Percentiles rank a stretch among this genome's conserved stretches.
Evolutionary conservation across 2,329 filamentous ascomycete genomes (phyloP).

Genomic region (Penicillium sp.): DNA sequence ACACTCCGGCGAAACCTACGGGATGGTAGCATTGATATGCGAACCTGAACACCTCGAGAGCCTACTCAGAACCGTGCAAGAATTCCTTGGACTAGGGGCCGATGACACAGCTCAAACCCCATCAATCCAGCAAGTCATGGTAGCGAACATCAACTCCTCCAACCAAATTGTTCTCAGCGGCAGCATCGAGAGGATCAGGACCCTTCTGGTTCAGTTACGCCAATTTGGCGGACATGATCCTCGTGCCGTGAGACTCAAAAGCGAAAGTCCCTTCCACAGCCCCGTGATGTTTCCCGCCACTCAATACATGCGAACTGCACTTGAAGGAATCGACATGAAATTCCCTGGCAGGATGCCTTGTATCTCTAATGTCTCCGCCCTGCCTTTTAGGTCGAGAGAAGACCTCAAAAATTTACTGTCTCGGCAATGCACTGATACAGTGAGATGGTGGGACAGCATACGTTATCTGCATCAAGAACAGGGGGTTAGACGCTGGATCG

Average conservation of each 20-base stretch:
- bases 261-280: slow-evolving; percentile 88
- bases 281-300: slow-evolving; percentile 88
- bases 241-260: slow-evolving; percentile 81
- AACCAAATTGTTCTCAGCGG: slow-evolving; percentile 96
- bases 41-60: slow-evolving; percentile 74
- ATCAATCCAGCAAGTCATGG: slow-evolving; percentile 82
- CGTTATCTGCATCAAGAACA: slow-evolving; percentile 83
- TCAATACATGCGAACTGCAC: slow-evolving; percentile 69
- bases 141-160: slow-evolving; percentile 93
- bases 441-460: slow-evolving; percentile 93
- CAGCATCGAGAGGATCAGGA: slow-evolving; percentile 79
- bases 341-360: slow-evolving; percentile 79
- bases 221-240: slow-evolving; percentile 93
- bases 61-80: slow-evolving; percentile 74
- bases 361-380: slow-evolving; percentile 82
- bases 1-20: slow-evolving; percentile 77
- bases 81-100: slow-evolving; percentile 73
- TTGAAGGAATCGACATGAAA: slow-evolving; percentile 67
- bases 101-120: slow-evolving; percentile 70
- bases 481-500: slow-evolving; percentile 82
- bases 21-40: slow-evolving; percentile 92
- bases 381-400: slow-evolving; percentile 73
- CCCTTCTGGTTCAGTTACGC: slow-evolving; percentile 79
- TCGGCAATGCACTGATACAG: slow-evolving; percentile 85
- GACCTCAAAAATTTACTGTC: slow-evolving; percentile 80